Percentiles rank a stretch among this genome's conserved stretches.
Evolutionary conservation across 2,329 filamentous ascomycete species (phyloP).

Genomic region (Xylariaceae sp.): DNA sequence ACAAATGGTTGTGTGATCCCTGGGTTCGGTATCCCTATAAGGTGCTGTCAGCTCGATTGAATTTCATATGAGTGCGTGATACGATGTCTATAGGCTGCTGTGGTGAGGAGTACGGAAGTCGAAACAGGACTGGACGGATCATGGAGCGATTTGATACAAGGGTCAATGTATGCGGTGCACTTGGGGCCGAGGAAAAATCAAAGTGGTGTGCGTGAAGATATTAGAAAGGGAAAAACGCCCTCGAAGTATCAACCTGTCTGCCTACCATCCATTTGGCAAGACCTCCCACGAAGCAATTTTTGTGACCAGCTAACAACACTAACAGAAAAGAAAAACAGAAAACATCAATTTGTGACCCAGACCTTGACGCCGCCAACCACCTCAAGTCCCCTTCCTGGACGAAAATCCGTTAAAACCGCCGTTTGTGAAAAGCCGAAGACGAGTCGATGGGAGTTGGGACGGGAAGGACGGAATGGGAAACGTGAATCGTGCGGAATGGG

Average conservation of each 20-base stretch:
- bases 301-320: constrained; percentile 17
- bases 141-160: too few species aligned
- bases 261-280: constrained; percentile 16
- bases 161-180: too few species aligned
- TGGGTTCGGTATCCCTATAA: too few species aligned
- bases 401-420: constrained; percentile 16
- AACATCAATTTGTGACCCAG: too few species aligned
- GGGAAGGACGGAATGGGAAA: constrained; percentile 8
- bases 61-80: too few species aligned
- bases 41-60: too few species aligned
- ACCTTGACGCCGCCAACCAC: constrained; percentile 27
- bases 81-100: too few species aligned
- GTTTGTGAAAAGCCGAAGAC: constrained; percentile 19
- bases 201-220: too few species aligned
- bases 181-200: too few species aligned
- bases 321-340: constrained; percentile 16
- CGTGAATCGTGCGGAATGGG: constrained; percentile 10
- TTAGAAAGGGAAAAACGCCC: constrained; percentile 18
- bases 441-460: constrained; percentile 11
- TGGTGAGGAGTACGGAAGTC: too few species aligned
- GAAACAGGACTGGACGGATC: too few species aligned
- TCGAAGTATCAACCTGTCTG: constrained; percentile 18
- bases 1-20: too few species aligned
- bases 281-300: constrained; percentile 16
- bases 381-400: constrained; percentile 20